phyloP scores from a whole-genome alignment of 805 yeast species.

The Debaryomyces tyrocola region DNA sequence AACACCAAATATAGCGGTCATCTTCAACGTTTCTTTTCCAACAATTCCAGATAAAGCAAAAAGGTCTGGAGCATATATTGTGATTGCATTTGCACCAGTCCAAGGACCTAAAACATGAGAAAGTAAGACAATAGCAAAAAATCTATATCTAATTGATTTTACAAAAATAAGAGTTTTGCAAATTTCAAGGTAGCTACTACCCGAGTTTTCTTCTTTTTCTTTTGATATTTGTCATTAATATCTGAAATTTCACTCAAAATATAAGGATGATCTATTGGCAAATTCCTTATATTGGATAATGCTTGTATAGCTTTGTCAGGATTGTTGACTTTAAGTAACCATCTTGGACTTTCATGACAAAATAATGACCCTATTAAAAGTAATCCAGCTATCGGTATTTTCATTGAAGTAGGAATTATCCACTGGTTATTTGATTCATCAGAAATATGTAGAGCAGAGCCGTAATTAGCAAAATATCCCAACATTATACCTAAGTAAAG shows the following conservation, averaged over 20 bases:
- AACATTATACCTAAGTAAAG: conserved; percentile 56
- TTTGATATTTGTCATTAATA: conserved; percentile 46
- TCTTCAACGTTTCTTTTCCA: conserved; percentile 41
- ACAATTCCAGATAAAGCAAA: conserved; percentile 48
- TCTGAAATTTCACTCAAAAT: conserved; percentile 51
- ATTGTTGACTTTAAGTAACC: conserved; percentile 45
- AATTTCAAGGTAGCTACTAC: conserved; percentile 18
- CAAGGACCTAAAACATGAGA: conserved; percentile 55
- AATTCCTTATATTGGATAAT: conserved; percentile 43
- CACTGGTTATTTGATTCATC: conserved; percentile 42
- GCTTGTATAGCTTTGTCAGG: conserved; percentile 39
- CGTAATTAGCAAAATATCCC: conserved; percentile 51
- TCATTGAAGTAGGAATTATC: conserved; percentile 53
- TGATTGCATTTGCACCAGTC: conserved; percentile 57
- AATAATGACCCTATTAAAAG: conserved; percentile 42
- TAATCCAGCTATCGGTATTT: conserved; percentile 49
- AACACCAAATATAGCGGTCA: conserved; percentile 54
- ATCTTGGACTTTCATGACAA: conserved; percentile 52
- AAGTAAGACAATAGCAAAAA: conserved; percentile 38
- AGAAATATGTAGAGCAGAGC: conserved; percentile 47
- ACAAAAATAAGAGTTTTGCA: conserved; percentile 34
- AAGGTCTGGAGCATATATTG: conserved; percentile 56
- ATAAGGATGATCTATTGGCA: conserved; percentile 48
- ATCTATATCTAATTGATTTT: conserved; percentile 46
- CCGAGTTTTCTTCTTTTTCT: conserved; percentile 30